A percentile compares a stretch with the other conserved stretches of the same genome.
These are phyloP conservation scores for Sporothrix sp. DNA, from an alignment of 2,329 filamentous ascomycete species.

Conservation along the genomic window DNA sequence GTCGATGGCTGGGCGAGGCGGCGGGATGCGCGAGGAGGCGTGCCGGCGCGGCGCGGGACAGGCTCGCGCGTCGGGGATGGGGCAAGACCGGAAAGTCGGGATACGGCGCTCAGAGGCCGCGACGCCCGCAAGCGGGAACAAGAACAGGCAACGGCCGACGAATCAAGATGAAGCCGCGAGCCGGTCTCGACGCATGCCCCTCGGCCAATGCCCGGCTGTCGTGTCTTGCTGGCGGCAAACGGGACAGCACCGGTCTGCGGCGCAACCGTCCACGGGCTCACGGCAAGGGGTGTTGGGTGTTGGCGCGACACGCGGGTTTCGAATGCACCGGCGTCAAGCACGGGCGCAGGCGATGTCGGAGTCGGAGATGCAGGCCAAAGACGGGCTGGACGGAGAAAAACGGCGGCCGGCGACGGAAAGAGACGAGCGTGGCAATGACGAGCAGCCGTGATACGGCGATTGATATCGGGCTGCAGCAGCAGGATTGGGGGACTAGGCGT, in stretches of 20 bases:
- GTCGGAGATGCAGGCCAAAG: too few relatives aligned
- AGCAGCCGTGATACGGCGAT: conserved; percentile 2
- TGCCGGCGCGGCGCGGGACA: too few relatives aligned
- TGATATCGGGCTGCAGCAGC: conserved; percentile 6
- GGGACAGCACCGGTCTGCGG: conserved; percentile 5
- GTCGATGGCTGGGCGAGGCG: background rate
- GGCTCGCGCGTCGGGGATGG: too few relatives aligned
- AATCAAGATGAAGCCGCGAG: too few relatives aligned
- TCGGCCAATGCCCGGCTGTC: background rate
- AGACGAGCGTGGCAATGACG: background rate
- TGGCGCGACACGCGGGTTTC: background rate
- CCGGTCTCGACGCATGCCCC: too few relatives aligned
- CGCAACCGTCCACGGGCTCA: background rate
- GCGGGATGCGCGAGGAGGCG: background rate
- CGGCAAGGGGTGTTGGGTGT: background rate
- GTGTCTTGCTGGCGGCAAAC: background rate
- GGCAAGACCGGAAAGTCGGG: too few relatives aligned
- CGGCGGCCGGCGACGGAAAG: background rate
- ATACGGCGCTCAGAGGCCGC: background rate
- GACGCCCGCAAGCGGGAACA: background rate
- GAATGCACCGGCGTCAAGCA: too few relatives aligned
- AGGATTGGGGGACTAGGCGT: background rate
- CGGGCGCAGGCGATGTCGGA: too few relatives aligned
- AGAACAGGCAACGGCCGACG: background rate
- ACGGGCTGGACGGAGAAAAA: too few relatives aligned